phyloP scores from a whole-genome alignment of 1,139 yeast genomes.

The Saccharomycopsis crataegensis region DNA sequence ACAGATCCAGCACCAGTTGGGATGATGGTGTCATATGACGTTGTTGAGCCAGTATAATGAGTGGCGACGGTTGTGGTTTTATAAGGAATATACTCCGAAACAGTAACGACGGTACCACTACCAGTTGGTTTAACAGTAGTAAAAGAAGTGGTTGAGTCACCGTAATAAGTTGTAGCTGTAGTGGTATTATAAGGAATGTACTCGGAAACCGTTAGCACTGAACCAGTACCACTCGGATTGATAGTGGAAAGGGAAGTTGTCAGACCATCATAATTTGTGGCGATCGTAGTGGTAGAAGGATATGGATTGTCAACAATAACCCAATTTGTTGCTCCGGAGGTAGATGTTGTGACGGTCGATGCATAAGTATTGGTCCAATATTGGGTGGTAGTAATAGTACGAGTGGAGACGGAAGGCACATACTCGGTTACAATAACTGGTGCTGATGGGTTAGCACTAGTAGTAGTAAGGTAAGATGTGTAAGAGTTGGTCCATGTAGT shows the following conservation, averaged over 20 bases:
- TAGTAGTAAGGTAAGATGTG: constrained; percentile 8
- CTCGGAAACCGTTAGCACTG: neutral
- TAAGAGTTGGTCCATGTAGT: constrained; percentile 11
- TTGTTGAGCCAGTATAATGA: neutral
- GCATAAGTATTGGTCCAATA: constrained; percentile 7
- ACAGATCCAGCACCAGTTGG: constrained; percentile 3
- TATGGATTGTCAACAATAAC: constrained; percentile 4
- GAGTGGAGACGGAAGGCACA: constrained; percentile 1
- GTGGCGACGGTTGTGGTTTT: neutral
- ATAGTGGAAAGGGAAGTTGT: neutral
- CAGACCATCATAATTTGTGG: constrained; percentile 3
- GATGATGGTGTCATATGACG: neutral
- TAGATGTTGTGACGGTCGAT: constrained; percentile 1
- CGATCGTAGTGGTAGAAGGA: neutral
- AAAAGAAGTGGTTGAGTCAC: neutral
- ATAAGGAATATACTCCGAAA: constrained; percentile 3
- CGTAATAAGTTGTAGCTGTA: constrained; percentile 3
- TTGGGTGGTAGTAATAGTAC: constrained; percentile 8
- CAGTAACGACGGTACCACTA: neutral
- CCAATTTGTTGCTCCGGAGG: neutral
- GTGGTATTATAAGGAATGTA: neutral
- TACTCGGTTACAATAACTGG: constrained; percentile 10
- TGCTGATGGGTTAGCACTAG: neutral
- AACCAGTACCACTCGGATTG: neutral
- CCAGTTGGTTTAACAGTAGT: constrained; percentile 2